A percentile compares a stretch with the other conserved stretches of the same genome.
Evolutionary conservation across 2,329 filamentous ascomycete species (phyloP).

Genomic region (Allantophomopsis cytisporea): DNA sequence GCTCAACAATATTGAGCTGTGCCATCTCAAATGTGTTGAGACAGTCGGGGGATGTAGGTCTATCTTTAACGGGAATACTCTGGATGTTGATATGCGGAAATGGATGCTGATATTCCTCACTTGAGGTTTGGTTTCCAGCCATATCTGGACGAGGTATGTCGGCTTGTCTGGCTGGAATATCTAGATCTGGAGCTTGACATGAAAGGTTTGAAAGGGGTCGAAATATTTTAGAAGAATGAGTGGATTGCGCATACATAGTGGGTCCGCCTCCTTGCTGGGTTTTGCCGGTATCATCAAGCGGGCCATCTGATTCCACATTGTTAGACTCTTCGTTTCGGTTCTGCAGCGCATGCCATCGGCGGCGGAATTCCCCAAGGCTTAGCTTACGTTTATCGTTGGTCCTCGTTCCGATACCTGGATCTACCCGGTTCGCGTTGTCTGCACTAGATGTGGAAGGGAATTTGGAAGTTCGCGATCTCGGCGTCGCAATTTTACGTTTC

Average conservation of each 20-base stretch:
- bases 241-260: neutral
- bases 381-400: slow-evolving; percentile 1
- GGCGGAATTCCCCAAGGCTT: neutral
- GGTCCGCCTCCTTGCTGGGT: neutral
- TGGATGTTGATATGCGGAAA: too few species aligned
- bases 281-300: neutral
- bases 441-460: neutral
- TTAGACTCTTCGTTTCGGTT: neutral
- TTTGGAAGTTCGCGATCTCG: neutral
- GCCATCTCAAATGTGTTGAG: slow-evolving; percentile 6
- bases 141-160: too few species aligned
- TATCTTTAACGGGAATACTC: too few species aligned
- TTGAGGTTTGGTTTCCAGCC: too few species aligned
- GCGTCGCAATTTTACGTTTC: neutral
- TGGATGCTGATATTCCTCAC: too few species aligned
- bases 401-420: neutral
- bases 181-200: too few species aligned
- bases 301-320: slow-evolving; percentile 1
- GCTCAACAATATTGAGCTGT: slow-evolving; percentile 3
- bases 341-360: neutral
- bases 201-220: too few species aligned
- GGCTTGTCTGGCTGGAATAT: too few species aligned
- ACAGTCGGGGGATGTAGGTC: neutral
- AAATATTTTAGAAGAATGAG: neutral
- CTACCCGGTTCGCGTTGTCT: too few species aligned